Percentiles rank a stretch among this genome's conserved stretches.
Evolutionary conservation across 768 basidiomycete genomes (phyloP).

Genomic region (Pluteus cervinus): DNA sequence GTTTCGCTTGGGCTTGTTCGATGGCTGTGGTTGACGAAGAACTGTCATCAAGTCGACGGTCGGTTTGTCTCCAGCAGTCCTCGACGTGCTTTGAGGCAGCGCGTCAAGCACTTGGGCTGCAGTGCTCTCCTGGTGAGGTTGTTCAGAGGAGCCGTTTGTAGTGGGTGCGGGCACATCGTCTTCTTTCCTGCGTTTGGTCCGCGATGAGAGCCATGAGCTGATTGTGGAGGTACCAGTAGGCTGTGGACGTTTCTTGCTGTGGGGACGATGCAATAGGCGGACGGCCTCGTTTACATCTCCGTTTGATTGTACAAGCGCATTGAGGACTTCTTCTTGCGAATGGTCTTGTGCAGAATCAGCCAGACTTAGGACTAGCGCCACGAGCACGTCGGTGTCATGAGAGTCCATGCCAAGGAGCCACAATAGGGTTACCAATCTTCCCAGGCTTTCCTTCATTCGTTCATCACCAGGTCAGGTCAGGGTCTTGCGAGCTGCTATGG

Average conservation of each 20-base stretch:
- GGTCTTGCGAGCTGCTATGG: too few species aligned
- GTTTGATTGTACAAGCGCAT: slow-evolving; percentile 48
- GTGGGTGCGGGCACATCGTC: too few species aligned
- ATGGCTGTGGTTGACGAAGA: slow-evolving; percentile 43
- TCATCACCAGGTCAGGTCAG: too few species aligned
- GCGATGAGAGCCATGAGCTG: too few species aligned
- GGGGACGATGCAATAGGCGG: too few species aligned
- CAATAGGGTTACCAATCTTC: too few species aligned
- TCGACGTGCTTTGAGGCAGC: too few species aligned
- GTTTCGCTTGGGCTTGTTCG: slow-evolving; percentile 27
- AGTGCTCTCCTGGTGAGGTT: slow-evolving; percentile 4
- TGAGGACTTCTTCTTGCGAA: slow-evolving; percentile 40
- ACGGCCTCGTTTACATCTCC: slow-evolving; percentile 52
- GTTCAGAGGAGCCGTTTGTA: slow-evolving; percentile 48
- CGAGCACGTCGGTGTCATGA: slow-evolving; percentile 69
- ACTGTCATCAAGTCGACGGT: slow-evolving; percentile 47
- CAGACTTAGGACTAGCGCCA: slow-evolving; percentile 63
- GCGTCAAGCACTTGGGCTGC: slow-evolving; percentile 9
- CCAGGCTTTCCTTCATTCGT: too few species aligned
- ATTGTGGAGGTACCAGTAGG: too few species aligned
- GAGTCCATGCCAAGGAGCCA: too few species aligned
- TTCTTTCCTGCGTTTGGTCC: too few species aligned
- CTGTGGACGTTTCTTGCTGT: too few species aligned
- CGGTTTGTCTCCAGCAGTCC: slow-evolving; percentile 20
- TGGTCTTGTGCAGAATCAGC: slow-evolving; percentile 26